phyloP scores from a whole-genome alignment of 2,329 filamentous ascomycete species.

The Pseudopithomyces maydicus region DNA sequence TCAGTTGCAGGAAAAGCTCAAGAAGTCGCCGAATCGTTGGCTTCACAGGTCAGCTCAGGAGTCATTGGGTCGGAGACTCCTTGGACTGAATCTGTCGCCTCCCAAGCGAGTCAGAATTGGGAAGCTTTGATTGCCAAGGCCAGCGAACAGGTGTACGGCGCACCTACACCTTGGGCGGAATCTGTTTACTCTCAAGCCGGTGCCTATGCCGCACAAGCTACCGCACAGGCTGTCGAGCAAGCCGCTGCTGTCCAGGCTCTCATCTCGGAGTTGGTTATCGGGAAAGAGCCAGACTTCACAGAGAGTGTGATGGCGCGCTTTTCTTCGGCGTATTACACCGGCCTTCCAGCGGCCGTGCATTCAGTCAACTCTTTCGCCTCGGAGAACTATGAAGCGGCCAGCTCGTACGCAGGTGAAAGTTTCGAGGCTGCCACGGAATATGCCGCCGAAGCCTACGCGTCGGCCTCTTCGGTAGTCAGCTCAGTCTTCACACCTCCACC shows the following conservation, averaged over 20 bases:
- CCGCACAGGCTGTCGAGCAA: conserved; percentile 64
- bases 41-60: conserved; percentile 52
- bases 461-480: conserved; percentile 52
- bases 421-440: conserved; percentile 56
- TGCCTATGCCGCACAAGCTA: conserved; percentile 66
- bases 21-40: conserved; percentile 52
- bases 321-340: conserved; percentile 72
- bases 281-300: conserved; percentile 79
- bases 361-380: conserved; percentile 60
- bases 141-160: conserved; percentile 72
- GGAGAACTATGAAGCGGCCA: conserved; percentile 50
- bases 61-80: conserved; percentile 55
- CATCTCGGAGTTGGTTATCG: conserved; percentile 75
- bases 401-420: conserved; percentile 56
- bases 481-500: conserved; percentile 63
- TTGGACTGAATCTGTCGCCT: conserved; percentile 59
- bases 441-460: conserved; percentile 55
- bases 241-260: conserved; percentile 73
- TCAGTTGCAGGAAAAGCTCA: conserved; percentile 54
- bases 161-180: conserved; percentile 59
- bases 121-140: conserved; percentile 67
- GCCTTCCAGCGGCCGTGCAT: conserved; percentile 60
- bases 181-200: conserved; percentile 58
- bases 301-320: conserved; percentile 78
- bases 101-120: conserved; percentile 66